Conservation (phyloP, 192 early-diverging fungal genomes). For the Rhizophlyctis rosea region DNA sequence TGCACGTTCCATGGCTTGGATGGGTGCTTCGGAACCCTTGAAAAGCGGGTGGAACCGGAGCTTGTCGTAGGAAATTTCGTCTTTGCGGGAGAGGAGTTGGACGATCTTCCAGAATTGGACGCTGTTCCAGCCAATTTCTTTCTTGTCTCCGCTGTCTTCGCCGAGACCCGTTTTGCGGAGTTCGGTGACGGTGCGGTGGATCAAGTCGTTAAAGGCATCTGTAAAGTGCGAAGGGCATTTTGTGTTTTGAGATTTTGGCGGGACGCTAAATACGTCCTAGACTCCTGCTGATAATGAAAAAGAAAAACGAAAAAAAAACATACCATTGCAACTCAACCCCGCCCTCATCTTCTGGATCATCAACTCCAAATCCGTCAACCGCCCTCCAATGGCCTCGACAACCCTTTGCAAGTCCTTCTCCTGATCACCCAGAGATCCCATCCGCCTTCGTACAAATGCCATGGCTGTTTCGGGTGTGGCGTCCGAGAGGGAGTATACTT, state of each 20-base stretch:
- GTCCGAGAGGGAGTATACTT: slow-evolving; percentile 66
- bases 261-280: no score
- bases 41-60: slow-evolving; percentile 79
- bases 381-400: slow-evolving; percentile 80
- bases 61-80: slow-evolving; percentile 77
- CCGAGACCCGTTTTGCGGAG: slow-evolving; percentile 84
- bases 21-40: slow-evolving; percentile 74
- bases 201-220: slow-evolving; percentile 82
- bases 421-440: slow-evolving; percentile 26
- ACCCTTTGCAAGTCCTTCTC: slow-evolving; percentile 21
- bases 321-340: slow-evolving; percentile 60
- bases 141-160: slow-evolving; percentile 48
- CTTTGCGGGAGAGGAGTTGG: slow-evolving; percentile 60
- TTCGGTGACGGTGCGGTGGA: slow-evolving; percentile 75
- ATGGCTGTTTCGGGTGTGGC: slow-evolving; percentile 63
- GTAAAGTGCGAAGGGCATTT: no score
- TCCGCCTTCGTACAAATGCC: slow-evolving; percentile 53
- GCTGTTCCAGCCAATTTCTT: slow-evolving; percentile 68
- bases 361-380: slow-evolving; percentile 84
- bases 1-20: slow-evolving; percentile 84
- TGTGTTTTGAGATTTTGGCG: no score
- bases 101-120: slow-evolving; percentile 92
- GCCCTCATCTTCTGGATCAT: slow-evolving; percentile 86
- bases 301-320: background rate
- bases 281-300: slow-evolving; percentile 12